Evolutionary conservation across 2,329 filamentous ascomycete species (phyloP).

Genomic region (Pestalotiopsis sp.): DNA sequence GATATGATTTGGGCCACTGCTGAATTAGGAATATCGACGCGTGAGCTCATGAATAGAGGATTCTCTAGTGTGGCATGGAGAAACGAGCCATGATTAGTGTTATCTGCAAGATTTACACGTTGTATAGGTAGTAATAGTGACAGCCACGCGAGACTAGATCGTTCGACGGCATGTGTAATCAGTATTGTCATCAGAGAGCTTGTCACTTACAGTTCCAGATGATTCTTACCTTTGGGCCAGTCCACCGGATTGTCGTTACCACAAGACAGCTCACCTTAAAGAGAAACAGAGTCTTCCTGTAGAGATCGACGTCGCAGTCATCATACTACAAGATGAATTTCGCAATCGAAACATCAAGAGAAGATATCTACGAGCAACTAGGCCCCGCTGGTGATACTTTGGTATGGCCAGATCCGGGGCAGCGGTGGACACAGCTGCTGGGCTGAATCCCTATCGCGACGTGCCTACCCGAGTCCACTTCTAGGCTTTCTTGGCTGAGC

Average conservation of each 20-base stretch:
- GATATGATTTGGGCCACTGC: not conserved
- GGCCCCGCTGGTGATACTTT: not conserved
- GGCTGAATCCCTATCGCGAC: not conserved
- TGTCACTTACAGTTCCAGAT: no score
- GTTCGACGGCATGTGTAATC: not conserved
- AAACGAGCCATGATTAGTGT: not conserved
- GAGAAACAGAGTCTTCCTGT: not conserved
- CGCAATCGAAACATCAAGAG: not conserved
- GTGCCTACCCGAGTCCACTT: not conserved
- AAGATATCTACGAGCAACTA: not conserved
- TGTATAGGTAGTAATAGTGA: not conserved
- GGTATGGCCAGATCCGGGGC: not conserved
- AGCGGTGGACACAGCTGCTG: not conserved
- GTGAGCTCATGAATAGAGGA: not conserved
- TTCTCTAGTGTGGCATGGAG: not conserved
- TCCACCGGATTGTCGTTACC: no score
- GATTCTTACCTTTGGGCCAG: no score
- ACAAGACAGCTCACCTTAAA: not conserved
- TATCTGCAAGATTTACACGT: not conserved
- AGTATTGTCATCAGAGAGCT: not conserved
- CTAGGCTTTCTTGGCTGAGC: conserved; percentile 1
- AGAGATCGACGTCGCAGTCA: not conserved
- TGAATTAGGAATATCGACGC: not conserved
- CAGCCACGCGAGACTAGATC: not conserved
- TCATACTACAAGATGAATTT: not conserved